Conservation (phyloP, 257 asterid genomes). For the Nicotiana tabacum region DNA sequence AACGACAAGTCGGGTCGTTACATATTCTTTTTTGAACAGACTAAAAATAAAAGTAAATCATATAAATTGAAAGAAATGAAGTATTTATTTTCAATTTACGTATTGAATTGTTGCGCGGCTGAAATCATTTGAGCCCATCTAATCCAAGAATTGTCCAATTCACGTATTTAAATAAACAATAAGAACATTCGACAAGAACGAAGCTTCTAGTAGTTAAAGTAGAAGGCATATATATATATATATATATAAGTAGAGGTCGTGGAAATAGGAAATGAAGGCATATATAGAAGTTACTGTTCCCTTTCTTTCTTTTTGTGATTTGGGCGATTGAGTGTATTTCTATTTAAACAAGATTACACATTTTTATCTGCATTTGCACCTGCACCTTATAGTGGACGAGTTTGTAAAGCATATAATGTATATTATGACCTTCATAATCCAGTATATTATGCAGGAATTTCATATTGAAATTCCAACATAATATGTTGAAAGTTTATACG, state of each 20-base stretch:
- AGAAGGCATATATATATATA: not conserved
- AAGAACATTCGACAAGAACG: not conserved
- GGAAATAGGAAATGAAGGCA: not conserved
- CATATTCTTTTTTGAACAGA: no score
- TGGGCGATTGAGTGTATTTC: not conserved
- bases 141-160: not conserved
- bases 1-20: no score
- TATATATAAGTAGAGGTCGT: not conserved
- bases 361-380: slow-evolving; percentile 38
- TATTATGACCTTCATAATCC: no score
- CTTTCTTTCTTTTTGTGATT: no score
- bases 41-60: no score
- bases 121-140: not conserved
- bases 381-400: slow-evolving; percentile 18
- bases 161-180: not conserved
- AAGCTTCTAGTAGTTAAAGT: not conserved
- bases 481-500: no score
- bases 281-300: no score
- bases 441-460: no score
- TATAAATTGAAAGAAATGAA: no score
- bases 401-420: not conserved
- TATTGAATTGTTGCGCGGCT: not conserved
- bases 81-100: no score
- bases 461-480: no score
- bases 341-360: not conserved